Evolutionary conservation across 2,329 filamentous ascomycete species (phyloP).

Genomic region (Cercospora brassicicola): DNA sequence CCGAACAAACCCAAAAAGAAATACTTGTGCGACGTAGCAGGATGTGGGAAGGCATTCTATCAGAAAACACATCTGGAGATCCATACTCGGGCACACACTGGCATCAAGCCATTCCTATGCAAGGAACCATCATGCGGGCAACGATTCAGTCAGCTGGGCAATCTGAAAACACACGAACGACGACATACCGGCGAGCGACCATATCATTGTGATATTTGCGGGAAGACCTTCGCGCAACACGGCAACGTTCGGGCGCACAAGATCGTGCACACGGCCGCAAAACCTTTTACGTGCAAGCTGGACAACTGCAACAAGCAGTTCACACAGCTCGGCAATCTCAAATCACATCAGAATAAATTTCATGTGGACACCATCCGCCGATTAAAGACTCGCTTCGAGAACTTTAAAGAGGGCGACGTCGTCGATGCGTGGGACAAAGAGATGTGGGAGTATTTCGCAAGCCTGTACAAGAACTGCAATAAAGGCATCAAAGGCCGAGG

Average conservation of each 20-base stretch:
- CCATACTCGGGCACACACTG: constrained; percentile 83
- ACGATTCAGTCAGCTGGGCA: constrained; percentile 84
- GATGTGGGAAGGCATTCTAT: constrained; percentile 78
- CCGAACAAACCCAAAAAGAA: constrained; percentile 55
- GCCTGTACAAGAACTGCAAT: constrained; percentile 96
- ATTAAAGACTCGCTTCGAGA: constrained; percentile 70
- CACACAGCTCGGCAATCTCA: constrained; percentile 87
- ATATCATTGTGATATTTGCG: constrained; percentile 75
- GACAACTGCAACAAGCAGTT: constrained; percentile 86
- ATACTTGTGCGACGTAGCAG: constrained; percentile 71
- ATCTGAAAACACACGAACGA: constrained; percentile 87
- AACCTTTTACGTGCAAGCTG: constrained; percentile 77
- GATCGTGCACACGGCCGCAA: constrained; percentile 73
- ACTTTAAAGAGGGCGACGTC: constrained; percentile 59
- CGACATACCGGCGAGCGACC: constrained; percentile 86
- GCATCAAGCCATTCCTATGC: constrained; percentile 87
- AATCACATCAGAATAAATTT: constrained; percentile 95
- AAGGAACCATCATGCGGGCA: constrained; percentile 71
- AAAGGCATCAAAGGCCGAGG: constrained; percentile 97
- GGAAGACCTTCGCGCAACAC: constrained; percentile 79
- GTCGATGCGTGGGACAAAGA: constrained; percentile 71
- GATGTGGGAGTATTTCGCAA: constrained; percentile 79
- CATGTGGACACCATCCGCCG: constrained; percentile 71
- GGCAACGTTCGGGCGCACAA: constrained; percentile 83
- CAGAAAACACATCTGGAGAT: constrained; percentile 94